A percentile compares a stretch with the other conserved stretches of the same genome.
phyloP scores from a whole-genome alignment of 768 basidiomycete genomes.

The Mycena floridula region DNA sequence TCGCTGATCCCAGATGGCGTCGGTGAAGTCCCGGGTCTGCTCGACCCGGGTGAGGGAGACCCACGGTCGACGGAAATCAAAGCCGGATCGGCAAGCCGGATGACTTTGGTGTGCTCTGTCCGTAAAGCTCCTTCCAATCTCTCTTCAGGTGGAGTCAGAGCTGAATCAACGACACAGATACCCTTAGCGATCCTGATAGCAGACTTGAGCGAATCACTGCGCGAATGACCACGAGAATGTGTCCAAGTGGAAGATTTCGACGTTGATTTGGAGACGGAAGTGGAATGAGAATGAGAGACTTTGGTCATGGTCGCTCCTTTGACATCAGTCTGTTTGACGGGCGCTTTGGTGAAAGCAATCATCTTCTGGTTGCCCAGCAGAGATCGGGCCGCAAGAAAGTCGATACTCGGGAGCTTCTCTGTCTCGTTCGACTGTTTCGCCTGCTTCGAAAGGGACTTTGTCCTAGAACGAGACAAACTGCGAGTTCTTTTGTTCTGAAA shows the following conservation, averaged over 20 bases:
- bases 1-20: conserved; percentile 24
- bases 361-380: conserved; percentile 59
- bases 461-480: conserved; percentile 54
- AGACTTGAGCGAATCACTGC: conserved; percentile 38
- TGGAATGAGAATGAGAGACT: conserved; percentile 26
- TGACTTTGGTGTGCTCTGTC: conserved; percentile 33
- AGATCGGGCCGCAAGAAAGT: conserved; percentile 61
- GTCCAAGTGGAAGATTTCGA: too few species aligned
- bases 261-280: conserved; percentile 5
- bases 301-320: conserved; percentile 23
- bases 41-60: conserved; percentile 4
- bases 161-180: conserved; percentile 18
- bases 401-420: conserved; percentile 28
- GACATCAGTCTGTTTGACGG: conserved; percentile 13
- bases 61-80: conserved; percentile 22
- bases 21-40: conserved; percentile 17
- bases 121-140: conserved; percentile 34
- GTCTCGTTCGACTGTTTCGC: conserved; percentile 20
- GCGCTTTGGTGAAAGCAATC: conserved; percentile 33
- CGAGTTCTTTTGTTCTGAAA: conserved; percentile 62
- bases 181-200: conserved; percentile 35
- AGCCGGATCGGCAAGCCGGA: conserved; percentile 38
- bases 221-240: conserved; percentile 27
- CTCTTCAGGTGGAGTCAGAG: conserved; percentile 14
- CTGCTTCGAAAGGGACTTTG: conserved; percentile 47